These are phyloP conservation scores for Balakata baccata DNA, from an alignment of 345 rosid species.

Conservation along the genomic window DNA sequence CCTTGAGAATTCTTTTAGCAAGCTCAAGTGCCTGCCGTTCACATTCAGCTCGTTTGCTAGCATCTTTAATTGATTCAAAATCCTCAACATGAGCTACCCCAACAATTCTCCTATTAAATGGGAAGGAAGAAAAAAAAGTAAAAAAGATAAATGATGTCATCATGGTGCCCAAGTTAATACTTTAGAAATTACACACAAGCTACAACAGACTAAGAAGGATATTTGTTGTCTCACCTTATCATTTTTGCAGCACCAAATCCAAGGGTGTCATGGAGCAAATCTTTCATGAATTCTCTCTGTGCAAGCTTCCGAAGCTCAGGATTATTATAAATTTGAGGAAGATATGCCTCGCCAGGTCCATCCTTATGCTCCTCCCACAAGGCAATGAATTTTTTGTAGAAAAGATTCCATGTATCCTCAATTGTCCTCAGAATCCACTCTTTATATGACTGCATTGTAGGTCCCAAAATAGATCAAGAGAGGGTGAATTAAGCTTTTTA, in stretches of 20 bases:
- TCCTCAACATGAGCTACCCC: conserved; percentile 98
- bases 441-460: conserved; percentile 47
- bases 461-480: too few species aligned
- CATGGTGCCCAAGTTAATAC: too few species aligned
- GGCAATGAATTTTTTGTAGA: conserved; percentile 53
- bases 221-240: conserved; percentile 56
- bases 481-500: too few species aligned
- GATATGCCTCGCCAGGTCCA: conserved; percentile 86
- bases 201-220: not conserved
- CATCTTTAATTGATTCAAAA: conserved; percentile 76
- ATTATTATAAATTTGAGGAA: conserved; percentile 66
- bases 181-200: not conserved
- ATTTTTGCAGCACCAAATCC: conserved; percentile 97
- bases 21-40: conserved; percentile 70
- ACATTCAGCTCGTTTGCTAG: conserved; percentile 55
- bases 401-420: conserved; percentile 77
- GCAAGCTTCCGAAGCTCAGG: conserved; percentile 58
- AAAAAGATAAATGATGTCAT: not conserved
- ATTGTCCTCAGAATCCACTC: conserved; percentile 69
- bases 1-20: conserved; percentile 68
- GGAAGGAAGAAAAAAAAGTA: not conserved
- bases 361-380: conserved; percentile 78
- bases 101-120: conserved; percentile 68
- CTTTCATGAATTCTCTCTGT: conserved; percentile 56
- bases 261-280: conserved; percentile 75